Conservation (phyloP, 768 basidiomycete species). For the Ramaria sp. region DNA sequence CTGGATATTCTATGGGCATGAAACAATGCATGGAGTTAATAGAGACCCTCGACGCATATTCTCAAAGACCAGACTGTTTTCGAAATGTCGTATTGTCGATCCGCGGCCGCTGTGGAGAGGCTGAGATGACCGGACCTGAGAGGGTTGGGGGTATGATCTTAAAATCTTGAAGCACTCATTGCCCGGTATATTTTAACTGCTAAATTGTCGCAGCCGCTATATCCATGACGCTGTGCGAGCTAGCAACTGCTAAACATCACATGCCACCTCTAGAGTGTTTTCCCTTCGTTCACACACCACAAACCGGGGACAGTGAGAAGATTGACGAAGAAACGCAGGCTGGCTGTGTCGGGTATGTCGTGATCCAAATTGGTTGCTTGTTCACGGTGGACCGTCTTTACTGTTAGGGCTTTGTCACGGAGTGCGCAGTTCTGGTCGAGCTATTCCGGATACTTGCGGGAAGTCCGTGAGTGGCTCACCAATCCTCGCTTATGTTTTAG, state of each 20-base stretch:
- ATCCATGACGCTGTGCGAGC: constrained; percentile 68
- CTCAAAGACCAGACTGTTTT: constrained; percentile 53
- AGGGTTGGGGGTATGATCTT: constrained; percentile 43
- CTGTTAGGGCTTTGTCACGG: constrained; percentile 46
- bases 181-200: not conserved
- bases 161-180: not conserved
- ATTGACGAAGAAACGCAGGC: constrained; percentile 21
- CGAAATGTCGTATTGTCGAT: constrained; percentile 39
- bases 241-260: constrained; percentile 63
- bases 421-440: constrained; percentile 82
- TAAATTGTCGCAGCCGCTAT: constrained; percentile 45
- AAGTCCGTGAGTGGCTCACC: constrained; percentile 46
- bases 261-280: constrained; percentile 58
- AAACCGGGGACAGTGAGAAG: not conserved
- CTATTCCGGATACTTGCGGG: constrained; percentile 74
- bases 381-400: not conserved
- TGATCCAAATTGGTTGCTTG: not conserved
- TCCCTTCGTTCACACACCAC: constrained; percentile 5
- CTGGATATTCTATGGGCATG: not conserved
- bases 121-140: constrained; percentile 44
- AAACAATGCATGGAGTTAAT: not conserved
- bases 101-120: constrained; percentile 38
- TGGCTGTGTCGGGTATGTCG: constrained; percentile 41
- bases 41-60: constrained; percentile 35
- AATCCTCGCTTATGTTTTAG: not conserved